Conservation (phyloP, 208 protist genomes). For the Acanthamoeba culbertsoni region DNA sequence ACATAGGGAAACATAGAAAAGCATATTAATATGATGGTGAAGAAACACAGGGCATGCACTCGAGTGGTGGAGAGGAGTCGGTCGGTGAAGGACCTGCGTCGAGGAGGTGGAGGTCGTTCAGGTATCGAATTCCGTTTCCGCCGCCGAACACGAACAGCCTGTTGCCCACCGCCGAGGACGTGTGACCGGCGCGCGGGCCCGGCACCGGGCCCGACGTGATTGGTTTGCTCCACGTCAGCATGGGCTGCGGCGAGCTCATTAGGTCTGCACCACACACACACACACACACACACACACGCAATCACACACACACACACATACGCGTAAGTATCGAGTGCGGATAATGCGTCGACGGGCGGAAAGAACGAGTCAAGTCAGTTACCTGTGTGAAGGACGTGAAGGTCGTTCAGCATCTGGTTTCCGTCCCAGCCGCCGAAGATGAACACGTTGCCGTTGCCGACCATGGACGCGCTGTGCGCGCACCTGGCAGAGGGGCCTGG, state of each 20-base stretch:
- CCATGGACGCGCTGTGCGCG: slow-evolving; percentile 5
- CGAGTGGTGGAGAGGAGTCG: no score
- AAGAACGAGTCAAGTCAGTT: background rate
- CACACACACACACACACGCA: background rate
- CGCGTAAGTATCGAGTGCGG: background rate
- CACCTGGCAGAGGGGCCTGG: slow-evolving; percentile 7
- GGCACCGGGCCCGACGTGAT: slow-evolving; percentile 22
- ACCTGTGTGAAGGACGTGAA: slow-evolving; percentile 56
- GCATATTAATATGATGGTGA: background rate
- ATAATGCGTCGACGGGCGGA: background rate
- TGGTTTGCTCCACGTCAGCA: slow-evolving; percentile 52
- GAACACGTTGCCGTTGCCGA: slow-evolving; percentile 54
- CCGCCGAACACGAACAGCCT: slow-evolving; percentile 77
- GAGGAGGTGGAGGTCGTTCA: slow-evolving; percentile 71
- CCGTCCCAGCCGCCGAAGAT: slow-evolving; percentile 56
- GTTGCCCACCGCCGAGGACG: slow-evolving; percentile 60
- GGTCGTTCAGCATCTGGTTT: slow-evolving; percentile 50
- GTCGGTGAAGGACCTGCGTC: slow-evolving; percentile 61
- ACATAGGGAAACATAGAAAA: background rate
- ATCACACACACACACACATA: no score
- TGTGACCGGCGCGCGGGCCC: slow-evolving; percentile 9
- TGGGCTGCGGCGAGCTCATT: slow-evolving; percentile 51
- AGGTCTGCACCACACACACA: slow-evolving; percentile 2
- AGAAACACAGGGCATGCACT: no score
- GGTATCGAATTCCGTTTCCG: slow-evolving; percentile 66